These are phyloP conservation scores for Daldinia vernicosa DNA, from an alignment of 495 filamentous ascomycete species.

Conservation along the genomic window DNA sequence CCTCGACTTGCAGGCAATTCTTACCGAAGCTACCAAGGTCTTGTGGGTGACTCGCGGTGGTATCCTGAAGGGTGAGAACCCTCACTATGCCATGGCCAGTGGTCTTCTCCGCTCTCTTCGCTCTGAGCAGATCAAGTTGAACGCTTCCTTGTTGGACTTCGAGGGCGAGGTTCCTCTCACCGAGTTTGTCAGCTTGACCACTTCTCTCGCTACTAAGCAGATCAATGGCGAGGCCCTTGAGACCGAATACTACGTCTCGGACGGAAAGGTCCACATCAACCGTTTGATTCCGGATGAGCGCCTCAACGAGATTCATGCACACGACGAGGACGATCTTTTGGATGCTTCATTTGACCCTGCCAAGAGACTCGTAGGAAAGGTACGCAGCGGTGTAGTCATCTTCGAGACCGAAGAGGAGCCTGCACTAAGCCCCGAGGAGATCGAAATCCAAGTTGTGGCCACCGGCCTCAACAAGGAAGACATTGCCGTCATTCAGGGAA, in stretches of 20 bases:
- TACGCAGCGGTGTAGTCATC: constrained; percentile 10
- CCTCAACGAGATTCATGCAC: constrained; percentile 3
- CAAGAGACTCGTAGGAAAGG: constrained; percentile 10
- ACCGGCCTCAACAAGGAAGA: constrained; percentile 39
- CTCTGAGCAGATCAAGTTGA: constrained; percentile 51
- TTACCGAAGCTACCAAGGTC: constrained; percentile 44
- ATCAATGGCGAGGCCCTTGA: constrained; percentile 17
- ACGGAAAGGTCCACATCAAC: constrained; percentile 44
- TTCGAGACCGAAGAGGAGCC: constrained; percentile 10
- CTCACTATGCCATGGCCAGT: constrained; percentile 46
- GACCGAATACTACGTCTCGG: constrained; percentile 36
- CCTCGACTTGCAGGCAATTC: constrained; percentile 44
- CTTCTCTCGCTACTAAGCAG: constrained; percentile 14
- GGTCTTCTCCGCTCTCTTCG: constrained; percentile 50
- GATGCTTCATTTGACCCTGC: background rate
- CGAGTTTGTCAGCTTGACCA: constrained; percentile 2
- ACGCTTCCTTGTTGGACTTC: constrained; percentile 40
- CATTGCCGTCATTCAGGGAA: constrained; percentile 33
- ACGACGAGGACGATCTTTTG: constrained; percentile 16
- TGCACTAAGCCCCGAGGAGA: background rate
- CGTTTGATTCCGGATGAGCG: constrained; percentile 38
- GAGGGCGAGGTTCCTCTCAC: constrained; percentile 44
- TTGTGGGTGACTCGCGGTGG: constrained; percentile 51
- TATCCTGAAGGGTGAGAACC: constrained; percentile 38
- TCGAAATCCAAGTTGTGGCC: constrained; percentile 39